Evolutionary conservation across 768 basidiomycete genomes (phyloP), one percentile per base, ranked within the genome.

Genomic region (Boletellus ananiceps): DNA sequence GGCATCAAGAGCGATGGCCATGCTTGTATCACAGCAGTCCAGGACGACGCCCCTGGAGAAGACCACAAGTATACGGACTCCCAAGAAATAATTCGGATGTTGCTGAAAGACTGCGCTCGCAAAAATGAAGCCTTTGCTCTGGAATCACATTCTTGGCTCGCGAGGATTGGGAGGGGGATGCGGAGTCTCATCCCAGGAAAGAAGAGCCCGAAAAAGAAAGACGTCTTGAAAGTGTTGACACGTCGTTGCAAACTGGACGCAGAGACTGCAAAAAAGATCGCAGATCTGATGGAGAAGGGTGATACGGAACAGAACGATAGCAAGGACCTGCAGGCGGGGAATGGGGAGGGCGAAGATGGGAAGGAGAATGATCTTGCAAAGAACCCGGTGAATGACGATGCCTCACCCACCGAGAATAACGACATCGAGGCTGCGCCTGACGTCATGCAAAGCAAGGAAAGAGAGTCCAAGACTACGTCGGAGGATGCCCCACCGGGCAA

Each of bases 21-120:
- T 14, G 70, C 66, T 9, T 70, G 69, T 23, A 50, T 65, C 18
- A 67, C 64, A 1, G 54, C 64, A 14, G 64, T 64, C 18, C 51
- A 40, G 32, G 62, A 60, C n/a, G 60, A 62, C 18, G 47, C 47
- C 14, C 50, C 48, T 2, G 57, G 35, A 29, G 57, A 64, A 27
- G 48, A 54, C 14, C 41, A 29, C 46, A 65, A 66, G 38, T 67
- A 55, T 32, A 19, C 15, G 7, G 51, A 61, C 40, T 69, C 66
- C 8, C 49, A 55, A 46, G 35, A 21, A 29, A 58, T 18, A 25
- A 56, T 67, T 33, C 55, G 55, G 12, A 47, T 55, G 0, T 50
- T 67, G 18, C 23, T 67, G 18, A 54, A 44, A 38, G 21, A 12
- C 1, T 56, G 55, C 36, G 57, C 64, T 33, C 48, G 46, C 21